A percentile compares a stretch with the other conserved stretches of the same genome.
phyloP scores from a whole-genome alignment of 257 asterid genomes.

The Solanum sitiens region DNA sequence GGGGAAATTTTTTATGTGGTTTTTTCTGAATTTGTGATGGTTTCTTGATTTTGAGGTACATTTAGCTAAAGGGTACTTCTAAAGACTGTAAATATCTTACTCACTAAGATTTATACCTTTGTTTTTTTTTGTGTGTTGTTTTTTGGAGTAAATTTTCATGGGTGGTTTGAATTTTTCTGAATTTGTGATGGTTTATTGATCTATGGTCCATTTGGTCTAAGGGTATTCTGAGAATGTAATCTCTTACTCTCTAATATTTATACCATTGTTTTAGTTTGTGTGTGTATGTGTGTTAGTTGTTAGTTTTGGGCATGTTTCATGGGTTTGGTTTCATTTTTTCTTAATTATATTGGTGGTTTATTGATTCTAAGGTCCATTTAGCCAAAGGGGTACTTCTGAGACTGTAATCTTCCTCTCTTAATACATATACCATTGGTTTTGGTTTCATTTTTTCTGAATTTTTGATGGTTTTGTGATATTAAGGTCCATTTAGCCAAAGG shows the following conservation, averaged over 20 bases:
- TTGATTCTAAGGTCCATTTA: constrained; percentile 40
- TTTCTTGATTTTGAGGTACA: neutral
- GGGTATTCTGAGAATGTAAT: neutral
- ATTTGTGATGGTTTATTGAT: neutral
- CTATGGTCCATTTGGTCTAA: neutral
- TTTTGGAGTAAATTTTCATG: neutral
- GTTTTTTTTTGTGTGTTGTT: neutral
- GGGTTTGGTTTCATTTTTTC: neutral
- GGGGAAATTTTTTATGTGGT: neutral
- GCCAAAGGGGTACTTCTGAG: constrained; percentile 48
- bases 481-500: constrained; percentile 82
- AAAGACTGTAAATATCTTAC: neutral
- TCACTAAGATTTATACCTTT: neutral
- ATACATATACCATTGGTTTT: neutral
- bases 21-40: neutral
- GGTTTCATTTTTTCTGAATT: neutral
- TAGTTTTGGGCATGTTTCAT: neutral
- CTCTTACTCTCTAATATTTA: neutral
- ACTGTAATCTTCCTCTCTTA: neutral
- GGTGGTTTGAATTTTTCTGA: neutral
- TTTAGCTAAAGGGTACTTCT: neutral
- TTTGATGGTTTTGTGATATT: neutral
- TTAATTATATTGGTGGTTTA: neutral
- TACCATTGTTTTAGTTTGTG: neutral
- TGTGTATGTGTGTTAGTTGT: neutral